Evolutionary conservation across 2,329 filamentous ascomycete genomes (phyloP).

Genomic region (Fusarium bulbicola): DNA sequence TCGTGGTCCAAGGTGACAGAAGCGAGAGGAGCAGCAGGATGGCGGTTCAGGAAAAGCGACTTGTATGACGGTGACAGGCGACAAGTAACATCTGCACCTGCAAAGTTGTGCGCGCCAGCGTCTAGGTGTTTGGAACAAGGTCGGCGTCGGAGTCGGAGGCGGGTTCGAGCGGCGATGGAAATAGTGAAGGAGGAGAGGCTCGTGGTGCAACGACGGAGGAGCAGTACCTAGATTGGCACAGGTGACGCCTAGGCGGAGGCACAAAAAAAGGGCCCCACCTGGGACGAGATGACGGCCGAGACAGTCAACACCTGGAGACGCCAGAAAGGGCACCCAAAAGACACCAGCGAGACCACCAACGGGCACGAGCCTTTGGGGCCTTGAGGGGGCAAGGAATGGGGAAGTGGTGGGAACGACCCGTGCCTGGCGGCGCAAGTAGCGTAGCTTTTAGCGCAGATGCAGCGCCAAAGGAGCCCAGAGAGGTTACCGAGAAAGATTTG

Average conservation of each 20-base stretch:
- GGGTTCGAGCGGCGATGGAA: slow-evolving; percentile 39
- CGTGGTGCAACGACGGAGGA: slow-evolving; percentile 45
- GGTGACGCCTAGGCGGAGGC: slow-evolving; percentile 45
- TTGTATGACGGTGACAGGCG: slow-evolving; percentile 42
- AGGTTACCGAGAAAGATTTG: slow-evolving; percentile 22
- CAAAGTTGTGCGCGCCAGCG: slow-evolving; percentile 41
- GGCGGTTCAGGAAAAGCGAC: slow-evolving; percentile 40
- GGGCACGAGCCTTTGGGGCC: slow-evolving; percentile 42
- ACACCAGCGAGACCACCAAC: slow-evolving; percentile 38
- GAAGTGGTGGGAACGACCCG: slow-evolving; percentile 44
- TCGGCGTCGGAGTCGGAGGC: slow-evolving; percentile 28
- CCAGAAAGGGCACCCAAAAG: slow-evolving; percentile 34
- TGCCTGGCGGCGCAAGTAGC: slow-evolving; percentile 44
- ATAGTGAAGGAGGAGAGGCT: slow-evolving; percentile 43
- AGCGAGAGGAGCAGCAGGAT: slow-evolving; percentile 31
- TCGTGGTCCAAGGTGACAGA: slow-evolving; percentile 29
- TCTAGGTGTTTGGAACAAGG: slow-evolving; percentile 42
- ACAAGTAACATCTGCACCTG: slow-evolving; percentile 43
- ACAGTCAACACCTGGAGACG: slow-evolving; percentile 37
- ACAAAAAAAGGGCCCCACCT: slow-evolving; percentile 46
- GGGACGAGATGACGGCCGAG: slow-evolving; percentile 46
- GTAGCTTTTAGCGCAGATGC: slow-evolving; percentile 41
- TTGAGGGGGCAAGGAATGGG: slow-evolving; percentile 37
- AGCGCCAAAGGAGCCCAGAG: slow-evolving; percentile 38
- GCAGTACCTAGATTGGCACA: slow-evolving; percentile 45